Conservation (phyloP, 2,329 filamentous ascomycete species). For the Byssoonygena ceratinophila region DNA sequence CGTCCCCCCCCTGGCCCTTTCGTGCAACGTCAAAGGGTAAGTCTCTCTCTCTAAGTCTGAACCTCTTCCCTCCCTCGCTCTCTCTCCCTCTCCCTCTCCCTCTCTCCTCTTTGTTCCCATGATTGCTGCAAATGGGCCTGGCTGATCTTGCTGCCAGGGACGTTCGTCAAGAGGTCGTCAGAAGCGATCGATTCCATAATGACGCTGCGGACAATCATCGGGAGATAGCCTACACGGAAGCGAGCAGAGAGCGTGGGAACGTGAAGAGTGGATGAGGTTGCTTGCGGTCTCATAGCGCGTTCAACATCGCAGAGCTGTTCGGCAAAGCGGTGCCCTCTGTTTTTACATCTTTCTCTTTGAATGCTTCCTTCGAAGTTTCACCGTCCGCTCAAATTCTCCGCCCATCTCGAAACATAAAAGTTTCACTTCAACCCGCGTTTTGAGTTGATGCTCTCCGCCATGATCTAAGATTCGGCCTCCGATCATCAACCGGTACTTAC, state of each 20-base stretch:
- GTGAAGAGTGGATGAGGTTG: constrained; percentile 1
- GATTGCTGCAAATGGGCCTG: not conserved
- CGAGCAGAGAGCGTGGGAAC: not conserved
- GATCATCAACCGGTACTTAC: not conserved
- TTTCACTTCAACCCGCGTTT: not conserved
- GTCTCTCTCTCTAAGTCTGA: not conserved
- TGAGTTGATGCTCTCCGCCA: not conserved
- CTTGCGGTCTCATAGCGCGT: not conserved
- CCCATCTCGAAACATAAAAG: not conserved
- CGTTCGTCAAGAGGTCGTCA: not conserved
- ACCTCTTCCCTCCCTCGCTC: no score
- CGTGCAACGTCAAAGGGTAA: constrained; percentile 7
- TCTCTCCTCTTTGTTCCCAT: not conserved
- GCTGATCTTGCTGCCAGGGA: constrained; percentile 1
- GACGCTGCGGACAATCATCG: not conserved
- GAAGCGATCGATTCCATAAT: constrained; percentile 1
- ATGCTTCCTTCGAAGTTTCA: not conserved
- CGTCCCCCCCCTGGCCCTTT: not conserved
- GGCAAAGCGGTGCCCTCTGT: not conserved
- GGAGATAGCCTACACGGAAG: not conserved
- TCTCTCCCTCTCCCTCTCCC: not conserved
- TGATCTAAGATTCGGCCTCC: constrained; percentile 1
- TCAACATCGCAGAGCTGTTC: constrained; percentile 8
- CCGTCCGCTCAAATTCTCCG: not conserved
- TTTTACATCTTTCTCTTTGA: not conserved